phyloP scores from a whole-genome alignment of 805 yeast genomes.

The Candida maris region DNA sequence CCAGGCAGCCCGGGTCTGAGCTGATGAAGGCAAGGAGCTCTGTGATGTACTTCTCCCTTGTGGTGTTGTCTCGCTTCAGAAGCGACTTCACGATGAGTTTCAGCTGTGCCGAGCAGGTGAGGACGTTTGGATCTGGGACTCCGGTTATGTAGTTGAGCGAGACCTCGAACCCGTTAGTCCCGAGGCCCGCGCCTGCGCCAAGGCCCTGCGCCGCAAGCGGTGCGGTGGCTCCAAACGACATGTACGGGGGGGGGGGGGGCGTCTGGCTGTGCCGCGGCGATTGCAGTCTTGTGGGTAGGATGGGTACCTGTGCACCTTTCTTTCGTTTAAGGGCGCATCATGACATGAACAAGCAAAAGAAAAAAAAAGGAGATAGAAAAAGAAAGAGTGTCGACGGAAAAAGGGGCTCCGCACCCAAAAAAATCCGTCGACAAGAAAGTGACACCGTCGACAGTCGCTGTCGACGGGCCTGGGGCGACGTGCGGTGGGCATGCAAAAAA shows the following conservation, averaged over 20 bases:
- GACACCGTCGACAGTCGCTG: neutral
- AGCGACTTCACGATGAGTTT: constrained; percentile 70
- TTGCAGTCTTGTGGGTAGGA: too few species aligned
- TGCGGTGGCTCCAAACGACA: constrained; percentile 12
- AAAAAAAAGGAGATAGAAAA: neutral
- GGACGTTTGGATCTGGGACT: constrained; percentile 60
- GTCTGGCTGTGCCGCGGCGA: too few species aligned
- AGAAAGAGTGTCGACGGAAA: neutral
- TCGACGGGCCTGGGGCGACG: neutral
- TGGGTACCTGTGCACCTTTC: too few species aligned
- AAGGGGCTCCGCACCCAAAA: neutral
- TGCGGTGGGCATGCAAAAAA: neutral
- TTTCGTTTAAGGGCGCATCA: too few species aligned
- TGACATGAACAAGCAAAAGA: too few species aligned
- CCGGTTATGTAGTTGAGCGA: constrained; percentile 76
- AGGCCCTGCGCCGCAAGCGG: constrained; percentile 16
- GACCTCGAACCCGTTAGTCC: constrained; percentile 44
- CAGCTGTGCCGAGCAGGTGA: constrained; percentile 44
- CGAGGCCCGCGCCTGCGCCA: constrained; percentile 24
- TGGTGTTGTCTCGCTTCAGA: constrained; percentile 75
- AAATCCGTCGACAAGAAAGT: neutral
- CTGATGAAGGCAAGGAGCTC: constrained; percentile 44
- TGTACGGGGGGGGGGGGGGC: too few species aligned
- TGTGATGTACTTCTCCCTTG: constrained; percentile 73
- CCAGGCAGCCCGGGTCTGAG: constrained; percentile 22